These are phyloP conservation scores for Anisodus acutangulus DNA, from an alignment of 257 asterid genomes.

Conservation along the genomic window DNA sequence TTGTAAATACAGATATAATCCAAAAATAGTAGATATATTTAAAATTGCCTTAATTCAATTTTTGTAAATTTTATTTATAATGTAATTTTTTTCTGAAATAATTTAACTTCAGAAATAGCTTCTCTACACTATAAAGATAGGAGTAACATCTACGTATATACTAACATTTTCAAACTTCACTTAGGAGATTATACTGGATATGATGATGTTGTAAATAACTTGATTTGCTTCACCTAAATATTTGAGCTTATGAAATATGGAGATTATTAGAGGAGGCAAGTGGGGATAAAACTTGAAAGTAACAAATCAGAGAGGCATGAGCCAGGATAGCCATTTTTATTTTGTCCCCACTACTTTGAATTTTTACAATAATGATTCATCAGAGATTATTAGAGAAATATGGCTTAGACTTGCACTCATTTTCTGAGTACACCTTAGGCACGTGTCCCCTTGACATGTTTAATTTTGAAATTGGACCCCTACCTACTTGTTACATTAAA, in stretches of 20 bases:
- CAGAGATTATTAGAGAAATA: neutral
- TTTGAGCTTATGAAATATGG: neutral
- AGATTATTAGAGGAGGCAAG: neutral
- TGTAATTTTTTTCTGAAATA: too few species aligned
- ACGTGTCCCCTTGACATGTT: conserved; percentile 41
- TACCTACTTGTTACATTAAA: neutral
- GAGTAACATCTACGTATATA: too few species aligned
- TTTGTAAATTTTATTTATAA: too few species aligned
- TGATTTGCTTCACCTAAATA: neutral
- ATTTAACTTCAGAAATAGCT: too few species aligned
- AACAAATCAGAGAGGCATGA: conserved; percentile 25
- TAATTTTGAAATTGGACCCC: conserved; percentile 6
- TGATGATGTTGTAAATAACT: too few species aligned
- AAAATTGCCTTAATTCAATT: too few species aligned
- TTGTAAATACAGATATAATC: too few species aligned
- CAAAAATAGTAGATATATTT: too few species aligned
- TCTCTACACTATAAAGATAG: too few species aligned
- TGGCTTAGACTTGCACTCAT: neutral
- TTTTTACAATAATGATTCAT: neutral
- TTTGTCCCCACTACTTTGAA: conserved; percentile 26
- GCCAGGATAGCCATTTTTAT: conserved; percentile 21
- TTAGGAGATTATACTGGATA: too few species aligned
- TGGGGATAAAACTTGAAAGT: conserved; percentile 35
- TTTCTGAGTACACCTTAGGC: conserved; percentile 28
- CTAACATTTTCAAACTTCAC: too few species aligned